Conservation (phyloP, 2,329 filamentous ascomycete species). For the Onygenales sp. region DNA sequence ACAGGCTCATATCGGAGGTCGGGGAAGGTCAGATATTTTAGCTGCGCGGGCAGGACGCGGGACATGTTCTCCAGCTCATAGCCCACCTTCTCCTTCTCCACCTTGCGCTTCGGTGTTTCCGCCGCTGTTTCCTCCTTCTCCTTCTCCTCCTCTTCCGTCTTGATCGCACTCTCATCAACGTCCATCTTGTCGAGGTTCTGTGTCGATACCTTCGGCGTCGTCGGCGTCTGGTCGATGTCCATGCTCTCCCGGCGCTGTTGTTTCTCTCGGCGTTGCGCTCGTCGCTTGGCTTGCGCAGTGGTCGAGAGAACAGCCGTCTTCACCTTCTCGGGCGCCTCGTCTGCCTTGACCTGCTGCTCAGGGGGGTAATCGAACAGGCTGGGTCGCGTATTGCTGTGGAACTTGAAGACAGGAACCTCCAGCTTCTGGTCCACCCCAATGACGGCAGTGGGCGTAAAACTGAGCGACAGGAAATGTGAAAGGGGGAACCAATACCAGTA, state of each 20-base stretch:
- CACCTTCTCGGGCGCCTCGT: constrained; percentile 87
- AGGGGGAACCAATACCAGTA: constrained; percentile 99
- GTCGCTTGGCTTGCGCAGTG: constrained; percentile 90
- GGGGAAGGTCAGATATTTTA: constrained; percentile 92
- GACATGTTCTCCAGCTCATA: constrained; percentile 98
- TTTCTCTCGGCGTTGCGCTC: constrained; percentile 88
- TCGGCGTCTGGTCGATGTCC: constrained; percentile 77
- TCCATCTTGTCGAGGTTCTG: constrained; percentile 79
- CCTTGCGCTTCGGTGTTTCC: constrained; percentile 71
- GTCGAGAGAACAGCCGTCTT: constrained; percentile 94
- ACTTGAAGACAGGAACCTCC: constrained; percentile 88
- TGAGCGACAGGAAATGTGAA: constrained; percentile 91
- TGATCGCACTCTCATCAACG: constrained; percentile 42
- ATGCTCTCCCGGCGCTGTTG: constrained; percentile 86
- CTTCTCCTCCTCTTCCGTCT: constrained; percentile 54
- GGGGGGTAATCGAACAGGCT: constrained; percentile 98
- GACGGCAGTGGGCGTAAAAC: constrained; percentile 93
- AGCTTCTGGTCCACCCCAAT: constrained; percentile 91
- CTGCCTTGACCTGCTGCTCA: constrained; percentile 87
- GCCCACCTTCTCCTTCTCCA: constrained; percentile 91
- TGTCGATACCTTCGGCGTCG: constrained; percentile 57
- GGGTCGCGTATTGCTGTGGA: constrained; percentile 87
- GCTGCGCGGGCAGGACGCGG: constrained; percentile 78
- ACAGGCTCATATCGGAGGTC: constrained; percentile 87
- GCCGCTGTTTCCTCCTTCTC: constrained; percentile 52